These are phyloP conservation scores for Pichia sp. DNA, from an alignment of 1,139 yeast genomes.

Conservation along the genomic window DNA sequence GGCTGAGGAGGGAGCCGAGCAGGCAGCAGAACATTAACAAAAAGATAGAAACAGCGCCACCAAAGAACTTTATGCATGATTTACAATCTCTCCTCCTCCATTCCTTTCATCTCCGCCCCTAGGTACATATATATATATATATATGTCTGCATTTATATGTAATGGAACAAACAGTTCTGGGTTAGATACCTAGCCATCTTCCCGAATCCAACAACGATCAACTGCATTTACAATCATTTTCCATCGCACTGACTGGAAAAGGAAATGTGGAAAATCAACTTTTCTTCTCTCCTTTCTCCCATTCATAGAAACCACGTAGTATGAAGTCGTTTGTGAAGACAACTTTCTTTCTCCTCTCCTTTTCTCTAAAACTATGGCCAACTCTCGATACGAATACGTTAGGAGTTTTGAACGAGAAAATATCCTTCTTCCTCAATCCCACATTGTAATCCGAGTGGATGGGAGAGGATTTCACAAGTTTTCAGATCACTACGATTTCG, in stretches of 20 bases:
- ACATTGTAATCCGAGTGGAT: conserved; percentile 80
- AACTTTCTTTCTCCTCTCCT: too few relatives aligned
- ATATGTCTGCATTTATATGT: not conserved
- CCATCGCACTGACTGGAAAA: not conserved
- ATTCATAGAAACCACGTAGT: not conserved
- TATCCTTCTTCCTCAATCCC: conserved; percentile 70
- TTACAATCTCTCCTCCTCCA: not conserved
- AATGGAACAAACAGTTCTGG: too few relatives aligned
- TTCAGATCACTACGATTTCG: conserved; percentile 65
- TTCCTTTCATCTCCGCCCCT: not conserved
- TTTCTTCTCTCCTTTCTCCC: not conserved
- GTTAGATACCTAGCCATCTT: too few relatives aligned
- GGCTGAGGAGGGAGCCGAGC: too few relatives aligned
- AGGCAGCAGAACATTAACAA: not conserved
- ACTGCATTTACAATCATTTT: not conserved
- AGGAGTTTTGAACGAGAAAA: conserved; percentile 74
- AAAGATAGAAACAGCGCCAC: not conserved
- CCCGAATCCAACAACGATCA: too few relatives aligned
- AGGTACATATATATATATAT: not conserved
- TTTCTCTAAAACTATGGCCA: conserved; percentile 50
- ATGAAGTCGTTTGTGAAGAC: too few relatives aligned
- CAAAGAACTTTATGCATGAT: not conserved
- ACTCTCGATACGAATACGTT: conserved; percentile 81
- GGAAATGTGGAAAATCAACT: not conserved
- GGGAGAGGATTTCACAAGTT: conserved; percentile 93